phyloP scores from a whole-genome alignment of 2,329 filamentous ascomycete genomes.

The Neurospora sp. region DNA sequence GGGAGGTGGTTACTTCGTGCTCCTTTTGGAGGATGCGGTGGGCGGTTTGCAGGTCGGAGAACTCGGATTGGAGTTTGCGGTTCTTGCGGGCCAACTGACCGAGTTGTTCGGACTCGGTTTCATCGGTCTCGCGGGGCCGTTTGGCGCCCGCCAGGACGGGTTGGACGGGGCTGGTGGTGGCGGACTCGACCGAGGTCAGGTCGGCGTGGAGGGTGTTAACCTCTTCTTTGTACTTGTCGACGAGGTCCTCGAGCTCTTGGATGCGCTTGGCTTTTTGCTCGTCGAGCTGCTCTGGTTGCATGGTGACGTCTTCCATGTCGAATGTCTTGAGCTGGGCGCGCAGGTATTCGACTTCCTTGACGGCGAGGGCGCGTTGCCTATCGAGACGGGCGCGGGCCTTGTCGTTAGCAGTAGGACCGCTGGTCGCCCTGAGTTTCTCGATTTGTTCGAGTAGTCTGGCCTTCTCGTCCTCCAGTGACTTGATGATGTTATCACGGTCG shows the following conservation, averaged over 20 bases:
- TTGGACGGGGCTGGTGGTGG: conserved; percentile 20
- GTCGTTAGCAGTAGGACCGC: conserved; percentile 41
- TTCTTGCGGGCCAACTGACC: conserved; percentile 83
- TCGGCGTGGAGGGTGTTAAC: conserved; percentile 65
- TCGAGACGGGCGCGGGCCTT: conserved; percentile 69
- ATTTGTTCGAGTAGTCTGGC: conserved; percentile 54
- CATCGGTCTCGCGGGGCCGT: conserved; percentile 50
- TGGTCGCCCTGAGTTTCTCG: conserved; percentile 52
- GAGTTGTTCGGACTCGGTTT: conserved; percentile 56
- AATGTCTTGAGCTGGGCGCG: conserved; percentile 84
- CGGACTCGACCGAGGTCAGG: conserved; percentile 53
- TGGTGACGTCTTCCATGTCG: conserved; percentile 78
- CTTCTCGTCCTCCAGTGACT: conserved; percentile 61
- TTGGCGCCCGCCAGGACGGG: conserved; percentile 47
- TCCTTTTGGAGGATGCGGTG: conserved; percentile 65
- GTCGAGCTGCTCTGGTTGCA: conserved; percentile 72
- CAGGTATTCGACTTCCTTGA: conserved; percentile 90
- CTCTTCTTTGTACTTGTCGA: conserved; percentile 79
- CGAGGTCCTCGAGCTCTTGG: conserved; percentile 70
- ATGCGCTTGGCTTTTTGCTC: conserved; percentile 64
- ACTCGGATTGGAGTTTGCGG: conserved; percentile 70
- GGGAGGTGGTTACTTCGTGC: conserved; percentile 59
- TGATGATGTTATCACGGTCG: conserved; percentile 68
- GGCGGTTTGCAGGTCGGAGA: conserved; percentile 59
- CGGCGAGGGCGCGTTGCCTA: conserved; percentile 71